Percentiles rank a stretch among this genome's conserved stretches.
Conservation (phyloP, 805 yeast species). For the Wickerhamomyces bisporus region DNA sequence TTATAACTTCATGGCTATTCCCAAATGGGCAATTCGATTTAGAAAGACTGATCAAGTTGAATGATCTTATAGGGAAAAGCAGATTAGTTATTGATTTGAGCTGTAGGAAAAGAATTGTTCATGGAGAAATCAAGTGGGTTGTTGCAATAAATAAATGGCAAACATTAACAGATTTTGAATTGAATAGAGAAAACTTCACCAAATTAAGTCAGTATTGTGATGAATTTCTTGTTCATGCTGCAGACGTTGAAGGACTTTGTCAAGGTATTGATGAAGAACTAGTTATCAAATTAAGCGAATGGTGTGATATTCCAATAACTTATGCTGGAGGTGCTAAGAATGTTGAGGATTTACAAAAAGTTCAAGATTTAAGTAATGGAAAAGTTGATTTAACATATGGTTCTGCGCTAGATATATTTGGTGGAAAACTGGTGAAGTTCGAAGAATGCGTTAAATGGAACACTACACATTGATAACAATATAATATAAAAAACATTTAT, state of each 20-base stretch:
- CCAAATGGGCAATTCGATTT: slow-evolving; percentile 50
- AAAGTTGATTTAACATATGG: slow-evolving; percentile 92
- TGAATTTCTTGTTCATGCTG: slow-evolving; percentile 94
- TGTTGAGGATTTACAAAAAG: slow-evolving; percentile 62
- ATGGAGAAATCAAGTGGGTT: slow-evolving; percentile 49
- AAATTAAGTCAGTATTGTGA: slow-evolving; percentile 60
- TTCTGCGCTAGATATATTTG: slow-evolving; percentile 90
- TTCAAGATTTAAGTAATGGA: slow-evolving; percentile 64
- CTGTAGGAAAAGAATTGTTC: slow-evolving; percentile 49
- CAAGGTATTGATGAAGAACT: slow-evolving; percentile 83
- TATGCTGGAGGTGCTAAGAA: slow-evolving; percentile 97
- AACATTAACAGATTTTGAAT: slow-evolving; percentile 63
- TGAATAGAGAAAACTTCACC: slow-evolving; percentile 49
- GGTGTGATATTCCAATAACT: slow-evolving; percentile 77
- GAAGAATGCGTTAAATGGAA: slow-evolving; percentile 79
- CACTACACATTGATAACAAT: slow-evolving; percentile 15
- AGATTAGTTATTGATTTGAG: slow-evolving; percentile 84
- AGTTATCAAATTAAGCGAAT: slow-evolving; percentile 66
- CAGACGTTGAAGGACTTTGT: slow-evolving; percentile 97
- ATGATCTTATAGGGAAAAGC: slow-evolving; percentile 53
- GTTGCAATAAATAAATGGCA: slow-evolving; percentile 99
- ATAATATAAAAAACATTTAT: neutral
- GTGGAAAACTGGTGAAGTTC: slow-evolving; percentile 77
- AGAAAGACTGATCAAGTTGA: slow-evolving; percentile 47
- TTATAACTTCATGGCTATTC: slow-evolving; percentile 89